phyloP scores from a whole-genome alignment of 2,329 filamentous ascomycete species.

The Colletotrichum sp. region DNA sequence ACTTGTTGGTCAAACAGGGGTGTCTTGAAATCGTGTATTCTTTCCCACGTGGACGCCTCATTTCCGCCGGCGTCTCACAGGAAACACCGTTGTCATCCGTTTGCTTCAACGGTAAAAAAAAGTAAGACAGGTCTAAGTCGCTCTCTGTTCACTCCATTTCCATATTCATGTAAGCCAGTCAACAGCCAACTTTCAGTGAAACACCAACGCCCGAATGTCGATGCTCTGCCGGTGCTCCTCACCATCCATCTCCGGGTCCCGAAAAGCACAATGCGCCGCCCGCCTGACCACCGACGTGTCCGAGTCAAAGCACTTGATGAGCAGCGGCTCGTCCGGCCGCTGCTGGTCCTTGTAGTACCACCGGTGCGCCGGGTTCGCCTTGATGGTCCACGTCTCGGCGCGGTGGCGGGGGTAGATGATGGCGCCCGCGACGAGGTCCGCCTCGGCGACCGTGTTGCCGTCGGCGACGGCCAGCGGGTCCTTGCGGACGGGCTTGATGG shows the following conservation, averaged over 20 bases:
- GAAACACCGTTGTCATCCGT: neutral
- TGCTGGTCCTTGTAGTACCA: conserved; percentile 61
- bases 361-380: conserved; percentile 38
- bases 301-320: conserved; percentile 69
- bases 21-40: neutral
- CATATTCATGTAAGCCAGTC: neutral
- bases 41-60: neutral
- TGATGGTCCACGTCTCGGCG: conserved; percentile 42
- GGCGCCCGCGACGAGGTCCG: conserved; percentile 40
- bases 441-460: conserved; percentile 38
- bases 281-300: conserved; percentile 57
- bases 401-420: conserved; percentile 38
- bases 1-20: neutral
- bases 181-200: conserved; percentile 43
- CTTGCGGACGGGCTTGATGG: conserved; percentile 49
- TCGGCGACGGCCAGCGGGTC: conserved; percentile 47
- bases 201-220: conserved; percentile 85
- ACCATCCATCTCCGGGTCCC: conserved; percentile 72
- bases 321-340: conserved; percentile 57
- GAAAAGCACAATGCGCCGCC: conserved; percentile 79
- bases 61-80: neutral
- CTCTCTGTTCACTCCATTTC: neutral
- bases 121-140: neutral
- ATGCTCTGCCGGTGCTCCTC: conserved; percentile 84
- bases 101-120: neutral